Conservation (phyloP, 1,139 yeast species). For the Hemisphaericaspora xylofermentans region DNA sequence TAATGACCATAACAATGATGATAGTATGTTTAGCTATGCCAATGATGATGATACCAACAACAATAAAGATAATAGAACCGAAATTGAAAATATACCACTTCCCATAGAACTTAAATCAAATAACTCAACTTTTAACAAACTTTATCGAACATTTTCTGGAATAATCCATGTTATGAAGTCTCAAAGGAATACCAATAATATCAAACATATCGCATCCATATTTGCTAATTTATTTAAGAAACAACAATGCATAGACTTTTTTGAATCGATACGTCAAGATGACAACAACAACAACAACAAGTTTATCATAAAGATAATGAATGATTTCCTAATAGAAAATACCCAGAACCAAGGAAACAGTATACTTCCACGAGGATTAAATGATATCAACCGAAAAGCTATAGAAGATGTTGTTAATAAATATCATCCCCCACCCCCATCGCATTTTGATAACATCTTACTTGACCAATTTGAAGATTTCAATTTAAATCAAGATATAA, state of each 20-base stretch:
- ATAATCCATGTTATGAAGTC: conserved; percentile 18
- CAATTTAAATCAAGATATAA: background rate
- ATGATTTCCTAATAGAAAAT: background rate
- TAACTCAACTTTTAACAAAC: conserved; percentile 19
- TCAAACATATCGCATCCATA: conserved; percentile 16
- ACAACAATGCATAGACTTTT: conserved; percentile 21
- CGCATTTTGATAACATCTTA: background rate
- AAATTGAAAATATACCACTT: background rate
- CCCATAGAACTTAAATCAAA: conserved; percentile 17
- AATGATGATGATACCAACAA: too few species aligned
- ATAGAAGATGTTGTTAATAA: background rate
- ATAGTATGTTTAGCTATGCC: conserved; percentile 26
- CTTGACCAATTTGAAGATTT: background rate
- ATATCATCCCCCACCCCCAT: background rate
- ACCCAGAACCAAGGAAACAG: background rate
- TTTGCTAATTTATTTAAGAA: conserved; percentile 27
- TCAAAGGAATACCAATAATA: conserved; percentile 8
- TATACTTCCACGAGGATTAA: background rate
- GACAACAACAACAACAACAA: conserved; percentile 15
- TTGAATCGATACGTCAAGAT: conserved; percentile 22
- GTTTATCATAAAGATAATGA: background rate
- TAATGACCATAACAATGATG: conserved; percentile 15
- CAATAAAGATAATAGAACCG: background rate
- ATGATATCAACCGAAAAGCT: background rate
- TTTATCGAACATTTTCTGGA: conserved; percentile 28